Evolutionary conservation across 2,329 filamentous ascomycete species (phyloP).

Genomic region (Plenodomus tracheiphilus): DNA sequence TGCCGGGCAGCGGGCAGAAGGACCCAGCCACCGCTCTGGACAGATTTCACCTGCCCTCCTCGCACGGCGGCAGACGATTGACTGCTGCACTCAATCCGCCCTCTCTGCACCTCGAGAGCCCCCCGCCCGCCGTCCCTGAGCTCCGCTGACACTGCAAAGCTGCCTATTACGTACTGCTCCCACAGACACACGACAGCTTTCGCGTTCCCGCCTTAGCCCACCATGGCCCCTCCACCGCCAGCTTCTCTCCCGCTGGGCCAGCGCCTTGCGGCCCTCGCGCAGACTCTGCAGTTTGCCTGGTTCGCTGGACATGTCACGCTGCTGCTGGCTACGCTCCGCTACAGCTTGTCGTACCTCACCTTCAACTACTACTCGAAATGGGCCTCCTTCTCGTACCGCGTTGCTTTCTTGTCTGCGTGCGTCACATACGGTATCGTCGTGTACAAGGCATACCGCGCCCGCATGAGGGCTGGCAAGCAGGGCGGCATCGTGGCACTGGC

Average conservation of each 20-base stretch:
- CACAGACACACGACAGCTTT: constrained; percentile 29
- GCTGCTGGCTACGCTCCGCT: constrained; percentile 80
- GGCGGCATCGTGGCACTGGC: constrained; percentile 68
- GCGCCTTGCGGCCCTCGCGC: constrained; percentile 75
- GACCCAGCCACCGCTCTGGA: constrained; percentile 38
- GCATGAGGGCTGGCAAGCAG: constrained; percentile 72
- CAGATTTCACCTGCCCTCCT: constrained; percentile 38
- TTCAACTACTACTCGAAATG: constrained; percentile 82
- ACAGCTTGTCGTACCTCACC: constrained; percentile 80
- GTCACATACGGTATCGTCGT: constrained; percentile 97
- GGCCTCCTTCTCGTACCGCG: constrained; percentile 84
- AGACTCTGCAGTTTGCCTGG: constrained; percentile 87
- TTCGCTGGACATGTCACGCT: constrained; percentile 78
- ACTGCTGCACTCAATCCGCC: constrained; percentile 13
- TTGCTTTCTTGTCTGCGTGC: constrained; percentile 85
- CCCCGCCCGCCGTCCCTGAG: constrained; percentile 8
- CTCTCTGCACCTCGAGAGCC: not conserved
- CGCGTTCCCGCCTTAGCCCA: constrained; percentile 18
- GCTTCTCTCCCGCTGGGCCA: constrained; percentile 71
- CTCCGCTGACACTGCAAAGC: constrained; percentile 28
- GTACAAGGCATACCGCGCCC: constrained; percentile 93
- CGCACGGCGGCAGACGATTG: constrained; percentile 18
- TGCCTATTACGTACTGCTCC: constrained; percentile 17
- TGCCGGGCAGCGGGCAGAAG: constrained; percentile 17
- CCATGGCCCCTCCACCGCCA: constrained; percentile 75